Base-by-base conservation (phyloP, 441 rosid species). In the Iberis amara region DNA sequence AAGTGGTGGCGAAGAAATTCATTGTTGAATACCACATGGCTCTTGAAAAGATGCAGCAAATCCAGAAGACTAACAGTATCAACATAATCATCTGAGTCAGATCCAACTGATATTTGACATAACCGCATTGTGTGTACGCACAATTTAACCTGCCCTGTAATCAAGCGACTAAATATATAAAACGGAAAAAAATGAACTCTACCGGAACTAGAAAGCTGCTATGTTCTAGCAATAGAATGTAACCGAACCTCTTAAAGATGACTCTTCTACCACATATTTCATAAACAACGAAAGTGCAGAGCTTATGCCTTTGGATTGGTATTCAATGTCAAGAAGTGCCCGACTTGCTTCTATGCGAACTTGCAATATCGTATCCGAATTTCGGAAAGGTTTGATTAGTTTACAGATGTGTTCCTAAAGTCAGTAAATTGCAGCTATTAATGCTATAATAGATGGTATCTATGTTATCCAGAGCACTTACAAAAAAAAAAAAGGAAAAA, bases 301-400 rank as follows among this genome's bases (percentile, higher is more conserved):
- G 78, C 77, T 80, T 50, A 94, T 70, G 82, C 99, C 99, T 59
- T 73, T 77, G 73, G 71, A 66, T 63, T 86, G 88, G 71, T 79
- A 81, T 75, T 94, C 96, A 42, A 89, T 83, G 75, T 86, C 89
- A 65, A 89, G 80, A 33, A 89, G 94, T 60, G 97, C 95, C 68
- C 87, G 81, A 75, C 86, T 80, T 63, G 96, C 95, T 75, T 86
- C 98, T 62, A 79, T 57, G 57, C 87, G 80, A 47, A 92, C 82
- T 80, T 76, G 92, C 85, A 91, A 80, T 53, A 74, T 58, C 3
- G 79, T 69, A 62, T 76, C 76, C 43, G 40, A 61, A 64, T 81
- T 75, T 52, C 81, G 80, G 64, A 86, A 86, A 43, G 92, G 96
- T 76, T 70, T 81, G 26, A 86, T 76, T 55, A 89, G 89, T 64